These are phyloP conservation scores for Petunia axillaris DNA, from an alignment of 257 asterid species.

Conservation along the genomic window DNA sequence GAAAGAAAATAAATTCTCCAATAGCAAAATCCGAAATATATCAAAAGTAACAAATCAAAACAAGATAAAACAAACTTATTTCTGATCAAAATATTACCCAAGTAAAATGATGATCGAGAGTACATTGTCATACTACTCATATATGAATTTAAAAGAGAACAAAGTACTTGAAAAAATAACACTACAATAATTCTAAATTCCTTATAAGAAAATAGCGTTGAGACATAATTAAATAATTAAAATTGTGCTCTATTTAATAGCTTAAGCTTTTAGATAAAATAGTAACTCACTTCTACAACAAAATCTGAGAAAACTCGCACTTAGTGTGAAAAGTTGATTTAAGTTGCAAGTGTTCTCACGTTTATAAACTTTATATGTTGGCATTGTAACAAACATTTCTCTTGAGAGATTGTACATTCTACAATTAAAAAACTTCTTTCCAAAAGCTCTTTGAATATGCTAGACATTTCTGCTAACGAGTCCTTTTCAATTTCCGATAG, in stretches of 20 bases:
- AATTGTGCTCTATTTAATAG: no score
- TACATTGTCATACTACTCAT: no score
- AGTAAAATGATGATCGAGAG: no score
- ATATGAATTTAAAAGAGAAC: no score
- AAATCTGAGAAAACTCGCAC: not conserved
- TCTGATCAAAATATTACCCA: no score
- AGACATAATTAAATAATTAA: no score
- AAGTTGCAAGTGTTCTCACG: not conserved
- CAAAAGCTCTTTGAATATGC: not conserved
- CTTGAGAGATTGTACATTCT: not conserved
- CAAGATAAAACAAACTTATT: no score
- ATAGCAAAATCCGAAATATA: no score
- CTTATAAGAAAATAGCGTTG: not conserved
- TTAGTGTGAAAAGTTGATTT: not conserved
- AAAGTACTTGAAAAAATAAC: not conserved
- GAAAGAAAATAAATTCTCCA: no score
- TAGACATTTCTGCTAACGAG: slow-evolving; percentile 5
- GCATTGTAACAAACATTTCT: slow-evolving; percentile 17
- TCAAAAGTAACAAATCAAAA: no score
- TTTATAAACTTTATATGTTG: not conserved
- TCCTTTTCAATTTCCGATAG: slow-evolving; percentile 13
- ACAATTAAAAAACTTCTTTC: not conserved
- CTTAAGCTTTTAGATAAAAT: no score
- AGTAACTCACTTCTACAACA: no score
- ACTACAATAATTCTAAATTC: not conserved